Percentiles rank a stretch among this genome's conserved stretches.
phyloP scores from a whole-genome alignment of 768 basidiomycete genomes.

The Lentinula boryana region DNA sequence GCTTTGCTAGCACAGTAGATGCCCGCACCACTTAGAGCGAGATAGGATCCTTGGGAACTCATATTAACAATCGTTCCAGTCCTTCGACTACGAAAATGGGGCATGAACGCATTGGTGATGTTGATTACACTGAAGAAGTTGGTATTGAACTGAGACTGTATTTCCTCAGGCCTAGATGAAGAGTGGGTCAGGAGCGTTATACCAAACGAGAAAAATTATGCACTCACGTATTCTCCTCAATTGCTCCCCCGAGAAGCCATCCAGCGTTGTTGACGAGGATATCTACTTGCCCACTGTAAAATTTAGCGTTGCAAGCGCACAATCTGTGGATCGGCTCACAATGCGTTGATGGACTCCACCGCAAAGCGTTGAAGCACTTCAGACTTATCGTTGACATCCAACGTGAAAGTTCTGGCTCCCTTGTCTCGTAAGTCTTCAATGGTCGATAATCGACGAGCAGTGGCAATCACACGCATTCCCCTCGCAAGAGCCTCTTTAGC shows the following conservation, averaged over 20 bases:
- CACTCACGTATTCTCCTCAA: conserved; percentile 9
- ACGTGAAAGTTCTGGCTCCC: conserved; percentile 18
- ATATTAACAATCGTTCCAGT: conserved; percentile 14
- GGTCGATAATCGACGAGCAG: conserved; percentile 16
- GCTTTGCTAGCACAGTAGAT: conserved; percentile 16
- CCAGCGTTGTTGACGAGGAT: conserved; percentile 21
- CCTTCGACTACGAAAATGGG: conserved; percentile 16
- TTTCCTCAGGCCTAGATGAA: conserved; percentile 4
- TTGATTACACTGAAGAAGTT: conserved; percentile 23
- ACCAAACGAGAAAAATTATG: background rate
- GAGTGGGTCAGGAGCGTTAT: background rate
- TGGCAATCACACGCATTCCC: conserved; percentile 26
- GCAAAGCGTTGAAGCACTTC: conserved; percentile 16
- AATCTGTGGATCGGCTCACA: background rate
- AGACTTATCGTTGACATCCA: conserved; percentile 20
- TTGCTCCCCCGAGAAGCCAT: conserved; percentile 11
- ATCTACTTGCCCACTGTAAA: conserved; percentile 17
- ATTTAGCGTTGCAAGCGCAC: background rate
- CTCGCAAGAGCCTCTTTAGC: conserved; percentile 17
- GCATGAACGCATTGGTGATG: conserved; percentile 19
- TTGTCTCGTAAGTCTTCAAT: conserved; percentile 16
- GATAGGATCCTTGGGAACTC: conserved; percentile 10
- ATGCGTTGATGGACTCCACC: conserved; percentile 14
- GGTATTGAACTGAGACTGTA: conserved; percentile 15
- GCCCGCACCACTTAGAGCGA: conserved; percentile 7